phyloP scores from a whole-genome alignment of 352 stramenopile genomes.

The Globisporangium cederbergense region DNA sequence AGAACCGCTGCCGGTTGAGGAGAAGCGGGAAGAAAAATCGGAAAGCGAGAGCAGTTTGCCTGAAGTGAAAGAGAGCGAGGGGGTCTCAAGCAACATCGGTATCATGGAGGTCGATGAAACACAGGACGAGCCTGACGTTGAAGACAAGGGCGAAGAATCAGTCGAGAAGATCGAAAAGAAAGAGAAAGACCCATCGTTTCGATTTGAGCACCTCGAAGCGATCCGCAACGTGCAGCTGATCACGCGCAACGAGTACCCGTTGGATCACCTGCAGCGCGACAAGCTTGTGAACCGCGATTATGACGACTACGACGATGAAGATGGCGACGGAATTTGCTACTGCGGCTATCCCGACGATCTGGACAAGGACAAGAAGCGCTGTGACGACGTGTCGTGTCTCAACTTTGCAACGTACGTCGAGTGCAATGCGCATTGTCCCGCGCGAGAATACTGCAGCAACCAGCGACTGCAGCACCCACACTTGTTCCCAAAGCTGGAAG shows the following conservation, averaged over 20 bases:
- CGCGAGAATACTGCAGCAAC: slow-evolving; percentile 56
- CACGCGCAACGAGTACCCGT: slow-evolving; percentile 67
- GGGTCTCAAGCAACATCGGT: neutral
- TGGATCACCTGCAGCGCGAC: slow-evolving; percentile 42
- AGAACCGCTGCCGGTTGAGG: neutral
- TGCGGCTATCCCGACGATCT: slow-evolving; percentile 42
- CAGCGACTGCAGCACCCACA: slow-evolving; percentile 75
- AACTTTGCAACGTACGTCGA: slow-evolving; percentile 88
- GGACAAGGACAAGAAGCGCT: slow-evolving; percentile 47
- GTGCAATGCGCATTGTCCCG: slow-evolving; percentile 48
- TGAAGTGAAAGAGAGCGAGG: neutral
- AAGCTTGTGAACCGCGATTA: slow-evolving; percentile 26
- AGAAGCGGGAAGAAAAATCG: neutral
- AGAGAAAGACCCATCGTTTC: slow-evolving; percentile 3
- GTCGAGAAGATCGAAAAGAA: neutral
- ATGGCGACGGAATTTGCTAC: slow-evolving; percentile 55
- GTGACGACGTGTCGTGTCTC: slow-evolving; percentile 84
- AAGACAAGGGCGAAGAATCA: neutral
- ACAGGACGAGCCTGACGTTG: slow-evolving; percentile 6
- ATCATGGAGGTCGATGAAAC: neutral
- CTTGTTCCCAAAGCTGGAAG: slow-evolving; percentile 55
- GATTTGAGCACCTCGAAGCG: slow-evolving; percentile 62
- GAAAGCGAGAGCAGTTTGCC: neutral
- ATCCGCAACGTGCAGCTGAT: slow-evolving; percentile 63
- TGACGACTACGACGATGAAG: slow-evolving; percentile 33